Percentiles rank a stretch among this genome's conserved stretches.
phyloP scores from a whole-genome alignment of 192 early-diverging fungal genomes.

The Linnemannia zychae region DNA sequence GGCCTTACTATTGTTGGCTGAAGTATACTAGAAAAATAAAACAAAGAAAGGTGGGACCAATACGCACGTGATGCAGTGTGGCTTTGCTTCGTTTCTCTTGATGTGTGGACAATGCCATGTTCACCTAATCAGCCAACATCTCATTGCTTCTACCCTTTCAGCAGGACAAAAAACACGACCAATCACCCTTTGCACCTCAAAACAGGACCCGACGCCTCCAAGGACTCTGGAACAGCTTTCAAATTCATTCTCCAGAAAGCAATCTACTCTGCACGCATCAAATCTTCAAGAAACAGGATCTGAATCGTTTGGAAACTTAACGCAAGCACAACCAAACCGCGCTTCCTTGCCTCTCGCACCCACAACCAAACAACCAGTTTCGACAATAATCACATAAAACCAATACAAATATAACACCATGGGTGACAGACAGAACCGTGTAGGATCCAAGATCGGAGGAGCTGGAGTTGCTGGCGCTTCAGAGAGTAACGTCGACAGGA shows the following conservation, averaged over 20 bases:
- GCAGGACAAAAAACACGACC: neutral
- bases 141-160: neutral
- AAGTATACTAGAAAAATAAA: neutral
- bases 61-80: neutral
- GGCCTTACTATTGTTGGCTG: neutral
- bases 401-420: conserved; percentile 19
- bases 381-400: neutral
- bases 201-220: neutral
- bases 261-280: neutral
- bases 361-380: neutral
- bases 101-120: neutral
- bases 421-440: conserved; percentile 80
- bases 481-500: conserved; percentile 91
- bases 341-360: neutral
- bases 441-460: conserved; percentile 90
- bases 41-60: neutral
- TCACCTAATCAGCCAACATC: neutral
- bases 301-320: neutral
- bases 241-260: neutral
- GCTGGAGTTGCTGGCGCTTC: conserved; percentile 88
- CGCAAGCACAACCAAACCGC: neutral
- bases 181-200: neutral
- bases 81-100: neutral
- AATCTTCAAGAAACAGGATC: neutral
- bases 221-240: neutral